phyloP scores from a whole-genome alignment of 352 stramenopile genomes.

The Globisporangium paddicum region DNA sequence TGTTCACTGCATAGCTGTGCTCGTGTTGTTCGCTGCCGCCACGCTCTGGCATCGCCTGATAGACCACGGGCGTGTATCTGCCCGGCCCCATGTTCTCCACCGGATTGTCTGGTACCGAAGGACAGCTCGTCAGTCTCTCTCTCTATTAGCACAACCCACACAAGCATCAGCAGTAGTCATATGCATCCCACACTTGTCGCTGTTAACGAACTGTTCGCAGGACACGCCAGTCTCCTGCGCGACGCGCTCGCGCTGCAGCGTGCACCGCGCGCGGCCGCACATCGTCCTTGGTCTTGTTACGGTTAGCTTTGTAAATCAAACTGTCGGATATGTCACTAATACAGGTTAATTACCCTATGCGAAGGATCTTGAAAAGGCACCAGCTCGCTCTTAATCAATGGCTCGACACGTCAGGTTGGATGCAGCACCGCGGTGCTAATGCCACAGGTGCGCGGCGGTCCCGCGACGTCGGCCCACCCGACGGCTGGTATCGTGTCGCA shows the following conservation, averaged over 20 bases:
- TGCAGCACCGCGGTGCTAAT: background rate
- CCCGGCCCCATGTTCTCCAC: slow-evolving; percentile 80
- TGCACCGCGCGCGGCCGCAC: slow-evolving; percentile 68
- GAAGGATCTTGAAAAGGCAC: background rate
- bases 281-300: slow-evolving; percentile 32
- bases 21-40: background rate
- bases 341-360: too few relatives aligned
- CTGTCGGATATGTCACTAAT: too few relatives aligned
- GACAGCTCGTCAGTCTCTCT: too few relatives aligned
- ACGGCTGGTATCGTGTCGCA: slow-evolving; percentile 31
- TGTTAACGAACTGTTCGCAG: slow-evolving; percentile 47
- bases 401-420: background rate
- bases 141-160: too few relatives aligned
- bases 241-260: slow-evolving; percentile 49
- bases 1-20: background rate
- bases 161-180: too few relatives aligned
- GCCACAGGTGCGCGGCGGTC: background rate
- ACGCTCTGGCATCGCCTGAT: slow-evolving; percentile 9
- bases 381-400: background rate
- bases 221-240: slow-evolving; percentile 40
- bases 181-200: slow-evolving; percentile 59
- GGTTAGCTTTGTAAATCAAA: too few relatives aligned
- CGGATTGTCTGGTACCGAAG: slow-evolving; percentile 38
- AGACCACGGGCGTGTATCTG: slow-evolving; percentile 55
- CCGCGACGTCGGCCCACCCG: slow-evolving; percentile 9